Evolutionary conservation across 2,329 filamentous ascomycete species (phyloP).

Genomic region (Trichoderma lentiforme): DNA sequence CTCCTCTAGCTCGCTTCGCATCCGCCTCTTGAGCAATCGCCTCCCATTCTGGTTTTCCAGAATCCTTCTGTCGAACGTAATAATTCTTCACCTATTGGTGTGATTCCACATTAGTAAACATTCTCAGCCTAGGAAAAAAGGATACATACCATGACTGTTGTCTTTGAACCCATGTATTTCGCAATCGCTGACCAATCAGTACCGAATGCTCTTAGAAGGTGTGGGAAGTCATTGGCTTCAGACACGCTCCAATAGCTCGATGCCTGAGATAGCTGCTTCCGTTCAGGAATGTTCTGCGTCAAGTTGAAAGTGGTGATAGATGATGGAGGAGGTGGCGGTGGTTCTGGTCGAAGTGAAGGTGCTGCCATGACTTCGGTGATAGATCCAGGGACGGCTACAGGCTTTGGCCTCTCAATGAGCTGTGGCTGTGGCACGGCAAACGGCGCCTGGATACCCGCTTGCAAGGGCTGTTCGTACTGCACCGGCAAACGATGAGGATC

Average conservation of each 20-base stretch:
- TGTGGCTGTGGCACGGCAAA: conserved; percentile 33
- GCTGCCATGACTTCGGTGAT: conserved; percentile 56
- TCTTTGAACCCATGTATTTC: conserved; percentile 77
- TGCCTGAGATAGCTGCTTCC: conserved; percentile 55
- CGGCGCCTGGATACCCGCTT: conserved; percentile 40
- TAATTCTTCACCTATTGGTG: conserved; percentile 63
- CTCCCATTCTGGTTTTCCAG: conserved; percentile 57
- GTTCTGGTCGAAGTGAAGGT: conserved; percentile 55
- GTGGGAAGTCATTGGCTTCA: conserved; percentile 73
- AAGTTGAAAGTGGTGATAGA: conserved; percentile 51
- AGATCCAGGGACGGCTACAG: conserved; percentile 35
- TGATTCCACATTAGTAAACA: not conserved
- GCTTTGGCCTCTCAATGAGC: conserved; percentile 36
- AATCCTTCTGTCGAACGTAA: conserved; percentile 61
- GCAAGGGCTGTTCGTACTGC: conserved; percentile 44
- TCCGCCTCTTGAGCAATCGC: conserved; percentile 59
- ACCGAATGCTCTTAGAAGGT: conserved; percentile 69
- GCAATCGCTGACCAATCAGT: conserved; percentile 77
- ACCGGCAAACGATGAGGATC: conserved; percentile 41
- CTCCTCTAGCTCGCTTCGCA: conserved; percentile 51
- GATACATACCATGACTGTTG: conserved; percentile 71
- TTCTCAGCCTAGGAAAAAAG: not conserved
- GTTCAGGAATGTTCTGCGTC: conserved; percentile 41
- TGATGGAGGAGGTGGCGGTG: conserved; percentile 44
- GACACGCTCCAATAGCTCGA: conserved; percentile 88